These are phyloP conservation scores for Microsporum ferrugineum DNA, from an alignment of 2,329 filamentous ascomycete genomes.

Conservation along the genomic window DNA sequence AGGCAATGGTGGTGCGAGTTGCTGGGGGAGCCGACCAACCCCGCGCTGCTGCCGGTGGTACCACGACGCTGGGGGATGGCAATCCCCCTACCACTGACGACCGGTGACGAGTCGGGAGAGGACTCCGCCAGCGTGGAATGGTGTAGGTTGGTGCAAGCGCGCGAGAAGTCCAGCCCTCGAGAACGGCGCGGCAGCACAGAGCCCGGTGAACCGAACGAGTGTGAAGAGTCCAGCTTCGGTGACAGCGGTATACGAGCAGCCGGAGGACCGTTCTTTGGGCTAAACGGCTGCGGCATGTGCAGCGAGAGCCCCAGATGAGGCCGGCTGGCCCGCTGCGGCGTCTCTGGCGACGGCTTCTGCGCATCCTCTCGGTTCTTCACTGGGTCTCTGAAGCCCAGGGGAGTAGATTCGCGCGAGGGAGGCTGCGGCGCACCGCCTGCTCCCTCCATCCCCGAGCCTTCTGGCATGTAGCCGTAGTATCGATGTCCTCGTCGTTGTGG, in stretches of 20 bases:
- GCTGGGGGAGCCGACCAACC: constrained; percentile 51
- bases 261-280: constrained; percentile 39
- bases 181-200: constrained; percentile 83
- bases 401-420: neutral
- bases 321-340: constrained; percentile 58
- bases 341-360: constrained; percentile 42
- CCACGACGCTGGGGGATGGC: constrained; percentile 47
- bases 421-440: neutral
- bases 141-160: constrained; percentile 86
- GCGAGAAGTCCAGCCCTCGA: constrained; percentile 81
- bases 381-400: neutral
- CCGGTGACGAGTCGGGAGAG: constrained; percentile 83
- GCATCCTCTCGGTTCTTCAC: constrained; percentile 44
- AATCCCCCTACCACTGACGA: constrained; percentile 58
- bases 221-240: constrained; percentile 72
- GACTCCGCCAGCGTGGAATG: constrained; percentile 89
- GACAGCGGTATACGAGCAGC: constrained; percentile 59
- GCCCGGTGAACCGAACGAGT: constrained; percentile 75
- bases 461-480: neutral
- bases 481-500: neutral
- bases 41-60: constrained; percentile 26
- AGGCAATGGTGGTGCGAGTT: constrained; percentile 50
- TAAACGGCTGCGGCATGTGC: constrained; percentile 50
- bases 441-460: neutral
- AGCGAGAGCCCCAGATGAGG: constrained; percentile 55